These are phyloP conservation scores for Boletus eberwhitei DNA, from an alignment of 768 basidiomycete genomes.

Conservation along the genomic window DNA sequence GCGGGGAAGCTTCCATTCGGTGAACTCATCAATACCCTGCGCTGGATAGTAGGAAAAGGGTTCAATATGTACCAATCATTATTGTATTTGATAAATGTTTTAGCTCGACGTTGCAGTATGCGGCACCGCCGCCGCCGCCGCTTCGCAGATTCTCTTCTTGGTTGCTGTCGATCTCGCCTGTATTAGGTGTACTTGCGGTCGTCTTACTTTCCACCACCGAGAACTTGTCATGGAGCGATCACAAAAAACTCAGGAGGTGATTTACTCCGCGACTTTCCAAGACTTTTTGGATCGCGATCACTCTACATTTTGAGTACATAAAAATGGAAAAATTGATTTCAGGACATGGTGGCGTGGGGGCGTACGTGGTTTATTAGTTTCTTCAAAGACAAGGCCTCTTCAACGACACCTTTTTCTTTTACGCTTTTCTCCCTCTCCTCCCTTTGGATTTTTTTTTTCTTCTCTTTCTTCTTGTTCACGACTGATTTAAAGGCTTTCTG, in stretches of 20 bases:
- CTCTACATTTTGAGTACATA: background rate
- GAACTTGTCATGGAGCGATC: too few relatives aligned
- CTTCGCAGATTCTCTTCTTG: constrained; percentile 4
- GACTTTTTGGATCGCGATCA: constrained; percentile 4
- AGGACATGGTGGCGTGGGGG: constrained; percentile 31
- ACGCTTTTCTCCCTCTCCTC: constrained; percentile 25
- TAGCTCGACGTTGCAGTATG: background rate
- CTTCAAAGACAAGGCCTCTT: constrained; percentile 10
- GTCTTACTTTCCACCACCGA: background rate
- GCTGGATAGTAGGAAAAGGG: too few relatives aligned
- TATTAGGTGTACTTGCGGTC: too few relatives aligned
- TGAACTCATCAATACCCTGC: too few relatives aligned
- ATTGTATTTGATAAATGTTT: background rate
- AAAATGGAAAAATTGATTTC: constrained; percentile 9
- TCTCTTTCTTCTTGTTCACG: constrained; percentile 31
- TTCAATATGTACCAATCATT: background rate
- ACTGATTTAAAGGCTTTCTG: constrained; percentile 22
- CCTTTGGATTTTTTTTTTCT: constrained; percentile 27
- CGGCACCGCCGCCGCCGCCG: background rate
- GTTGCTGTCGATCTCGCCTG: background rate
- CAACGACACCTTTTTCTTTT: constrained; percentile 17
- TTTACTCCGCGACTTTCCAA: background rate
- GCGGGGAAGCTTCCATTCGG: constrained; percentile 1
- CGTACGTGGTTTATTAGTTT: constrained; percentile 20
- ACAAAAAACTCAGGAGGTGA: constrained; percentile 5